phyloP scores from a whole-genome alignment of 2,329 filamentous ascomycete genomes.

The Cordyceps pruinosa region DNA sequence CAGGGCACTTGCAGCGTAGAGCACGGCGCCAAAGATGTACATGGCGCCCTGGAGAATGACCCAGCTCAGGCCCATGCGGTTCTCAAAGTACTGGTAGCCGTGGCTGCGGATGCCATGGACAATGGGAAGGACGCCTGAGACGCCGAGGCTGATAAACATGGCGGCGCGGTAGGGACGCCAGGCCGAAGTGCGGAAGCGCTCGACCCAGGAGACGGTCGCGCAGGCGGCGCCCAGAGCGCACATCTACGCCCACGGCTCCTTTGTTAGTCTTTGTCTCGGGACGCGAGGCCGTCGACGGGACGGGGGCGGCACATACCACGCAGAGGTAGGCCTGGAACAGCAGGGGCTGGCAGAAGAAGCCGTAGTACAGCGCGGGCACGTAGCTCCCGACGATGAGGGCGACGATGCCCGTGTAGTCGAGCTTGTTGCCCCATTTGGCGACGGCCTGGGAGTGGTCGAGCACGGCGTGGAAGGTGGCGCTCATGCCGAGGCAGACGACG shows the following conservation, averaged over 20 bases:
- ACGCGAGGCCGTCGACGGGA: background rate
- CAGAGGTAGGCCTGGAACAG: conserved; percentile 67
- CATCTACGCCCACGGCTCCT: conserved; percentile 49
- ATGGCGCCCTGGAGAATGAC: conserved; percentile 70
- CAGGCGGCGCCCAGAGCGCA: conserved; percentile 70
- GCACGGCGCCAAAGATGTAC: conserved; percentile 76
- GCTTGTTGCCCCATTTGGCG: conserved; percentile 77
- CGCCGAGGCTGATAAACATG: conserved; percentile 85
- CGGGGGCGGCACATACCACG: conserved; percentile 48
- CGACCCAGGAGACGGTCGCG: conserved; percentile 67
- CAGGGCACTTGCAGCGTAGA: conserved; percentile 66
- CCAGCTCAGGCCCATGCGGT: conserved; percentile 75
- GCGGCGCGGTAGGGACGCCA: conserved; percentile 79
- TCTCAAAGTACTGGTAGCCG: conserved; percentile 58
- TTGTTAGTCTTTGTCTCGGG: conserved; percentile 15
- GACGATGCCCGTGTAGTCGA: conserved; percentile 94
- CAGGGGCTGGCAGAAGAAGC: conserved; percentile 62
- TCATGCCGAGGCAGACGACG: conserved; percentile 68
- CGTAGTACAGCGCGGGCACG: conserved; percentile 82
- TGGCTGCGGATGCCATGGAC: conserved; percentile 66
- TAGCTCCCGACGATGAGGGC: conserved; percentile 87
- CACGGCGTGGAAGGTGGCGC: conserved; percentile 77
- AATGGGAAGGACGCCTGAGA: conserved; percentile 77
- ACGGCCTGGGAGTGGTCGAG: conserved; percentile 76
- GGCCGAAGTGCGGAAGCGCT: conserved; percentile 73